Base-by-base conservation (phyloP, 371 early-diverging fungal species). In the Mucor velutinosus region DNA sequence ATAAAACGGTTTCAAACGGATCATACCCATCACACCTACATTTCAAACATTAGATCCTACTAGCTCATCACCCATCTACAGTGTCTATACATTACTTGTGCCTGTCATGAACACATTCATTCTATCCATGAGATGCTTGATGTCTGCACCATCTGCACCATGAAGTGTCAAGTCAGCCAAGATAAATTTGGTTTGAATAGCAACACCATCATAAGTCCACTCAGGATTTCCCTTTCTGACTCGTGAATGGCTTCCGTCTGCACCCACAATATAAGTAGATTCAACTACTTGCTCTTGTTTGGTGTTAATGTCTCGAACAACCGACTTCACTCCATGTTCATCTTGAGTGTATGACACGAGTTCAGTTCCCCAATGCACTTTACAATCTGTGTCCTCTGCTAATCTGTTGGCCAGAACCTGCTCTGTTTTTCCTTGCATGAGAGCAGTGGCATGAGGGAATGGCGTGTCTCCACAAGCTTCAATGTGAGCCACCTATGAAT, bases 161-260 rank as follows among this genome's bases (percentile, higher is more conserved):
- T 62, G 56, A 2, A 81, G 19, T 6, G 57, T 39, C 1, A 78
- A 65, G 65, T 82, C 82, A 0, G 74, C 79, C 57, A 82, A 37
- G 10, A 67, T 65, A 64, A 77, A 77, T 17, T 68, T 68, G 1
- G 74, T 71, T 5, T 60, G 35, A 8, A 79, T 56, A 0, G 75
- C 56, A 17, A 70, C 35, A 14, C 83, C 83, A 39, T 79, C 68
- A 62, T 70, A 83, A 0, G 74, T 77, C 79, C 80, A 83, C 1
- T 66, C 67, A 2, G 67, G 39, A 4, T 63, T 67, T 0, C 51
- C 62, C 29, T 77, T 78, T 23, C 83, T 71, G 4, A 79, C 79
- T 15, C 33, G 56, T 7, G 83, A 83, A 58, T 80, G 83, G 6
- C 62, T 63, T 21, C 83, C 83, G 56, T 83, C 83, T 3, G 78